Conservation (phyloP, 1,284 basidiomycete genomes). For the Peniophora sp. region DNA sequence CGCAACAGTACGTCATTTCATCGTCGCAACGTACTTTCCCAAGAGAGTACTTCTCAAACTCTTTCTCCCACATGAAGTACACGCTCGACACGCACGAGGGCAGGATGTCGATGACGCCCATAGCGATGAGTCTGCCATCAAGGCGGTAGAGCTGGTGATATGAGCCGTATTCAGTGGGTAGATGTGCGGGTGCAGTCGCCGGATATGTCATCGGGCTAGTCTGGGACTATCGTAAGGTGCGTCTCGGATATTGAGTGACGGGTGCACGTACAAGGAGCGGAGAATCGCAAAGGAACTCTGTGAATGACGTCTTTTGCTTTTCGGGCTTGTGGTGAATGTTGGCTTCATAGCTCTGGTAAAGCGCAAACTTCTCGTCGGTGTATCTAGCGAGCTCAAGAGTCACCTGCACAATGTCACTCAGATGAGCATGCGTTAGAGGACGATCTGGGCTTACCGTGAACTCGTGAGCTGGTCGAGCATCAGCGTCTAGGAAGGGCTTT, state of each 20-base stretch:
- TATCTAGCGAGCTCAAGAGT: slow-evolving; percentile 68
- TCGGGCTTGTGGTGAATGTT: slow-evolving; percentile 68
- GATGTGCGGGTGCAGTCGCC: slow-evolving; percentile 34
- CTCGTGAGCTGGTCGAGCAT: slow-evolving; percentile 20
- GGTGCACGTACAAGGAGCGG: slow-evolving; percentile 50
- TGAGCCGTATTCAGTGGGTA: slow-evolving; percentile 74
- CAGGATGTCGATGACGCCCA: slow-evolving; percentile 89
- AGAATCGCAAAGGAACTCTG: slow-evolving; percentile 72
- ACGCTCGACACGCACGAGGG: slow-evolving; percentile 90
- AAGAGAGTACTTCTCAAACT: slow-evolving; percentile 68
- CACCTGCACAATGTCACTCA: slow-evolving; percentile 35
- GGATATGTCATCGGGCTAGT: slow-evolving; percentile 52
- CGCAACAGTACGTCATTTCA: slow-evolving; percentile 1
- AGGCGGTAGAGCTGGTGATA: slow-evolving; percentile 84
- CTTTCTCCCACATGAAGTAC: slow-evolving; percentile 89
- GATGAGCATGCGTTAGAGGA: not conserved
- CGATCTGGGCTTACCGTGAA: slow-evolving; percentile 45
- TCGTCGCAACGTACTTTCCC: slow-evolving; percentile 67
- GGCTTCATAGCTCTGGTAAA: slow-evolving; percentile 73
- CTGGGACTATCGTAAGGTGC: slow-evolving; percentile 21
- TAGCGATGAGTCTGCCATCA: slow-evolving; percentile 76
- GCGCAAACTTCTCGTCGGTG: slow-evolving; percentile 71
- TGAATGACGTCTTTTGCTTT: slow-evolving; percentile 49
- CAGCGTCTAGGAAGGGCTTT: slow-evolving; percentile 15
- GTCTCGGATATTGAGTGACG: slow-evolving; percentile 2